Evolutionary conservation across 176 grass and related monocot species (phyloP), one percentile per base, ranked within the genome.

Genomic region (Aegilops tauschii): DNA sequence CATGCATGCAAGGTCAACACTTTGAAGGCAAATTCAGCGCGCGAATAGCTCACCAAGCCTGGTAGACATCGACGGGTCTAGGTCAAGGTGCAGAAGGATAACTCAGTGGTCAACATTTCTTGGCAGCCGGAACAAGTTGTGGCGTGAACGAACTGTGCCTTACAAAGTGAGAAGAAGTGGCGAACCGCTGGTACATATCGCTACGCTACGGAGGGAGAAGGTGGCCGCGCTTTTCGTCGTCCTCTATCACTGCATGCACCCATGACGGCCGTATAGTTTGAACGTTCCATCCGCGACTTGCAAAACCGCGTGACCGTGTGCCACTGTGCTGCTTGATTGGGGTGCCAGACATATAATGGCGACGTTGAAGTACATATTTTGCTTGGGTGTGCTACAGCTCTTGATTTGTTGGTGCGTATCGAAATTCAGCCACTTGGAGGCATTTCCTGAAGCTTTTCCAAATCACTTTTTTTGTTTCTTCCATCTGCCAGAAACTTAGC

Each of bases 241-340:
- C 47, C 12, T 30, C 63, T 23, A 69, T 27, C 67, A 25, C 12
- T 39, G 34, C 39, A 13, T 81, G 17, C n/a, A 21, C 40, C 18
- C 3, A 58, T 58, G 47, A 3, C 52, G 52, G 81, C 81, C 82
- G 82, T 40, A 73, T 61, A 62, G 69, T 83, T 83, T 83, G 69
- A 82, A 81, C n/a, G 17, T 40, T 28, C 71, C 7, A 23, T 23
- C 47, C 9, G 65, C 65, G 35, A 35, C 65, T 23, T 25, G 81
- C 50, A 13, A 20, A 58, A 40, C 52, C 14, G 21, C 32, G 63
- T 27, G 12, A 56, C 3, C 28, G 7, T 8, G 65, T 32, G 28
- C 14, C 36, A 29, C 27, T 30, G 0, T 66, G 65, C 8, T 37
- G 76, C 30, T 21, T 2, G 28, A 21, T 18, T 17, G 23, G 20